Conservation (phyloP, 2,329 filamentous ascomycete species). For the Alternaria tenuissima region DNA sequence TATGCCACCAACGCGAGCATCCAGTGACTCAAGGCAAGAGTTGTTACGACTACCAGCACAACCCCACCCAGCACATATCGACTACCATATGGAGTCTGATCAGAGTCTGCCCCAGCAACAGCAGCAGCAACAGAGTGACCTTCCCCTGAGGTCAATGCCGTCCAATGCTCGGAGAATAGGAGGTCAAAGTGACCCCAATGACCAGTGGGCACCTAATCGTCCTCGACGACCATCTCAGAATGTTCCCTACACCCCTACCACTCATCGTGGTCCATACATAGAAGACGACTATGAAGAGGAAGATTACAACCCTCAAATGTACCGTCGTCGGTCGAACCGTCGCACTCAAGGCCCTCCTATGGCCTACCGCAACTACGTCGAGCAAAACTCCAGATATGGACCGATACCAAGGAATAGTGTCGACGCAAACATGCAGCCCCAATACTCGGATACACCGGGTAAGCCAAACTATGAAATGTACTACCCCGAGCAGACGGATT, state of each 20-base stretch:
- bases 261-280: slow-evolving; percentile 27
- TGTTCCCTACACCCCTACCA: slow-evolving; percentile 13
- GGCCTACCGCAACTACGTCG: slow-evolving; percentile 30
- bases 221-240: slow-evolving; percentile 20
- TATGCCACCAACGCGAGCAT: slow-evolving; percentile 19
- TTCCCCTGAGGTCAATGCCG: slow-evolving; percentile 16
- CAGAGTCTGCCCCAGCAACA: slow-evolving; percentile 18
- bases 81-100: slow-evolving; percentile 19
- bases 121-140: slow-evolving; percentile 11
- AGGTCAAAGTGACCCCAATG: slow-evolving; percentile 23
- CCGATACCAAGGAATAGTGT: slow-evolving; percentile 23
- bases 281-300: slow-evolving; percentile 43
- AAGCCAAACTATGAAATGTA: slow-evolving; percentile 35
- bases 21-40: slow-evolving; percentile 38
- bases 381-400: slow-evolving; percentile 23
- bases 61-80: slow-evolving; percentile 37
- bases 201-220: slow-evolving; percentile 11
- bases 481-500: slow-evolving; percentile 35
- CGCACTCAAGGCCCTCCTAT: slow-evolving; percentile 36
- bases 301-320: slow-evolving; percentile 31
- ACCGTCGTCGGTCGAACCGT: slow-evolving; percentile 36
- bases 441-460: slow-evolving; percentile 30
- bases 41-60: slow-evolving; percentile 41
- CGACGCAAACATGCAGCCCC: slow-evolving; percentile 20
- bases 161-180: slow-evolving; percentile 16